These are phyloP conservation scores for Otatea glauca DNA, from an alignment of 176 grass and related monocot species.

Conservation along the genomic window DNA sequence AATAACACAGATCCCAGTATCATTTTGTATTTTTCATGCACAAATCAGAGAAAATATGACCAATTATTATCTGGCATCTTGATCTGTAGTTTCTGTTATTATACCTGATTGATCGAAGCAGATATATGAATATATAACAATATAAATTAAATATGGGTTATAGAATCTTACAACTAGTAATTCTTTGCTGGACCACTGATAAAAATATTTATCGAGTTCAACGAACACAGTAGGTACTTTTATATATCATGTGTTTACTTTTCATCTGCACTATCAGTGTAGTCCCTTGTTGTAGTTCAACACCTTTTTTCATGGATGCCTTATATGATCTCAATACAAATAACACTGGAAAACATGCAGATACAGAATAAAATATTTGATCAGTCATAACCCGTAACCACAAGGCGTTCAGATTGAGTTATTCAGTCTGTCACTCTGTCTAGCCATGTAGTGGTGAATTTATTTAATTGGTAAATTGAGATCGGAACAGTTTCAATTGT, in stretches of 20 bases:
- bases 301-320: neutral
- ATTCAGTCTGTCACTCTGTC: neutral
- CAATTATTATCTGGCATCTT: neutral
- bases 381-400: neutral
- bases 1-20: neutral
- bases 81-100: neutral
- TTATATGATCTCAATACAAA: neutral
- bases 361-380: neutral
- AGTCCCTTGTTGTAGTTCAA: neutral
- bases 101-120: neutral
- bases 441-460: neutral
- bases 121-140: neutral
- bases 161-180: neutral
- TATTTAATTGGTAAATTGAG: neutral
- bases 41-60: neutral
- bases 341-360: neutral
- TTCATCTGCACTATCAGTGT: neutral
- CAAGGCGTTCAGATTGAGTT: neutral
- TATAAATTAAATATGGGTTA: neutral
- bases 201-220: neutral
- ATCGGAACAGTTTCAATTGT: neutral
- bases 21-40: neutral
- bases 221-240: neutral
- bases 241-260: neutral
- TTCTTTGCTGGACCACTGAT: neutral